These are phyloP conservation scores for Citrus maxima DNA, from an alignment of 345 rosid species.

Conservation along the genomic window DNA sequence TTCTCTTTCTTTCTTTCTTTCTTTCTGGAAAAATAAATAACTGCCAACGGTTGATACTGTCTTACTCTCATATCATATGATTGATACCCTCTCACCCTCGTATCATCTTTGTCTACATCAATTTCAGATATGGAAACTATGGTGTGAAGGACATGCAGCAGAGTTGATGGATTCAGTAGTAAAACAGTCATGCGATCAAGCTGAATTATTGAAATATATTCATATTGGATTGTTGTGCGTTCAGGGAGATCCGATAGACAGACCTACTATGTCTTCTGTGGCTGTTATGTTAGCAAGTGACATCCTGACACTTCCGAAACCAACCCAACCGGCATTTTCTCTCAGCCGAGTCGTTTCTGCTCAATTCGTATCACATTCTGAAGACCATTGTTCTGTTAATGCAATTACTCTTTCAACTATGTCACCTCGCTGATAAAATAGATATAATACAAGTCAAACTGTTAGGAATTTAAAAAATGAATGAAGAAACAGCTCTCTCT, in stretches of 20 bases:
- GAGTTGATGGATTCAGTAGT: constrained; percentile 1
- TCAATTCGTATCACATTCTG: neutral
- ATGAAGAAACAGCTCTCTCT: no score
- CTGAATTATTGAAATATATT: neutral
- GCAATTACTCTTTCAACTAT: no score
- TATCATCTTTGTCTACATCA: neutral
- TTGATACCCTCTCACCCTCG: no score
- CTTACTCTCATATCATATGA: no score
- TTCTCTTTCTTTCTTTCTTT: neutral
- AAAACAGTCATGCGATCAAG: neutral
- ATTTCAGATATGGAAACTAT: constrained; percentile 14
- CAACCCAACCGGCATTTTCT: constrained; percentile 18
- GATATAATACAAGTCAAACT: no score
- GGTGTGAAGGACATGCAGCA: neutral
- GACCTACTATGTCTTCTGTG: constrained; percentile 4
- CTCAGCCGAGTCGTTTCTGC: neutral
- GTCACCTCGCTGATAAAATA: no score
- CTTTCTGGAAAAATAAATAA: neutral
- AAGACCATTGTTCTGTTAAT: neutral
- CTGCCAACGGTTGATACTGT: neutral
- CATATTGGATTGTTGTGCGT: constrained; percentile 16
- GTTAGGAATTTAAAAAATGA: no score
- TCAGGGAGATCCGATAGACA: constrained; percentile 13
- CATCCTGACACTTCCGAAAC: constrained; percentile 10
- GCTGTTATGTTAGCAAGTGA: constrained; percentile 7